A percentile compares a stretch with the other conserved stretches of the same genome.
Conservation (phyloP, 805 yeast genomes). For the Wickerhamiella bombiphila region DNA sequence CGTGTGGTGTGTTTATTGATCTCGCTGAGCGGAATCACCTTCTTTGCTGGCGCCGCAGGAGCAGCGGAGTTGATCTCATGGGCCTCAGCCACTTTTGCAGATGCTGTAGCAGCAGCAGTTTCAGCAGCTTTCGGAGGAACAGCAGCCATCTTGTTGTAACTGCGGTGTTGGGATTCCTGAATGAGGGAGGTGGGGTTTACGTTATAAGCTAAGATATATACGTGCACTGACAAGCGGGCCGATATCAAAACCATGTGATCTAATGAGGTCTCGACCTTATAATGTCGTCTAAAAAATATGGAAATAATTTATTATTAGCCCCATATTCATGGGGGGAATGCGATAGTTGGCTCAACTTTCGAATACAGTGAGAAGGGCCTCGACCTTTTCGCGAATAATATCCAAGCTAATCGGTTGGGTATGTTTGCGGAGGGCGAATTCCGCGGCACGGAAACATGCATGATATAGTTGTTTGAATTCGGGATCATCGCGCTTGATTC, state of each 20-base stretch:
- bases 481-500: constrained; percentile 17
- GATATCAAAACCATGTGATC: no score
- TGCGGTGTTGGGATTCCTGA: background rate
- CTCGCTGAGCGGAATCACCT: constrained; percentile 27
- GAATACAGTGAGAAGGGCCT: constrained; percentile 11
- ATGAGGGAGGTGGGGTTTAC: no score
- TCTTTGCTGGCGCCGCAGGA: constrained; percentile 10
- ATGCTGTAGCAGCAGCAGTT: background rate
- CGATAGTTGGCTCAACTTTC: constrained; percentile 9
- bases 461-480: constrained; percentile 21
- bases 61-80: no score
- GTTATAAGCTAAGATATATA: background rate
- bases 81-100: no score
- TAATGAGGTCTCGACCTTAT: no score
- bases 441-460: constrained; percentile 18
- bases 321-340: no score
- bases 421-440: constrained; percentile 19
- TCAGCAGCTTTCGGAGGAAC: background rate
- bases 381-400: constrained; percentile 15
- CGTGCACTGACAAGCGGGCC: no score
- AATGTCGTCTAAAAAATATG: no score
- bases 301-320: no score
- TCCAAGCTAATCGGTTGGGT: constrained; percentile 6
- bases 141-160: background rate
- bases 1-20: constrained; percentile 32